Base-by-base conservation (phyloP, 2,329 filamentous ascomycete genomes). In the Penicillium brasilianum region DNA sequence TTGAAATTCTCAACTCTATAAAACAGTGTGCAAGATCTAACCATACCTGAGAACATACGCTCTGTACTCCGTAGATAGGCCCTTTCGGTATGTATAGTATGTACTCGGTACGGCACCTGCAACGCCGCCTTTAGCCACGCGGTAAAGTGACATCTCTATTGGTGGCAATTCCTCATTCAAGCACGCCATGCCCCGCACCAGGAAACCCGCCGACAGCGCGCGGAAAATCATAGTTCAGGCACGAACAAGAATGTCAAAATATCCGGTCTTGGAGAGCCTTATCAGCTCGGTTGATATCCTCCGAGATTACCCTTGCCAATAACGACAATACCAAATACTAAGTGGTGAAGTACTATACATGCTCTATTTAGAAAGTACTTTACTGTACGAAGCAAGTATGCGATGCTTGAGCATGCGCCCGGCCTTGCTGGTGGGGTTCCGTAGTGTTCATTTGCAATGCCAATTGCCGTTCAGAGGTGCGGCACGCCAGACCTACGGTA, bases 221-320 rank as follows among this genome's bases (percentile, higher is more conserved):
- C 18, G 55, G 51, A 46, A 51, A 56, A 55, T 50, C 51, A 30
- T 20, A 43, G 32, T 36, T 51, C 20, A 55, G 43, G n/a, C 32
- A 34, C 18, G 6, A 28, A 28, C 32, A 25, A 39, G 5, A 50
- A 14, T n/a, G n/a, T n/a, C 28, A 49, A 14, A 14, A 14, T 36
- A 41, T 34, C 54, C 25, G 10, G 32, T 28, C 44, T 34, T 25
- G 18, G 28, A 54, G 30, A 53, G 59, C 55, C 55, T 64, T 62
- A 64, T 62, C 62, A 62, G 51, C 36, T 56, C 54, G 55, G 59
- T 48, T 57, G 41, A 11, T 43, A 34, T 28, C 28, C 44, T 59
- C 62, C 59, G 53, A 55, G 41, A n/a, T 30, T 39, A 18, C 16
- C 7, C 14, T 39, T 32, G 22, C 8, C 18, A 20, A 37, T 25